These are phyloP conservation scores for Zarea fungicola DNA, from an alignment of 2,329 filamentous ascomycete species.

Conservation along the genomic window DNA sequence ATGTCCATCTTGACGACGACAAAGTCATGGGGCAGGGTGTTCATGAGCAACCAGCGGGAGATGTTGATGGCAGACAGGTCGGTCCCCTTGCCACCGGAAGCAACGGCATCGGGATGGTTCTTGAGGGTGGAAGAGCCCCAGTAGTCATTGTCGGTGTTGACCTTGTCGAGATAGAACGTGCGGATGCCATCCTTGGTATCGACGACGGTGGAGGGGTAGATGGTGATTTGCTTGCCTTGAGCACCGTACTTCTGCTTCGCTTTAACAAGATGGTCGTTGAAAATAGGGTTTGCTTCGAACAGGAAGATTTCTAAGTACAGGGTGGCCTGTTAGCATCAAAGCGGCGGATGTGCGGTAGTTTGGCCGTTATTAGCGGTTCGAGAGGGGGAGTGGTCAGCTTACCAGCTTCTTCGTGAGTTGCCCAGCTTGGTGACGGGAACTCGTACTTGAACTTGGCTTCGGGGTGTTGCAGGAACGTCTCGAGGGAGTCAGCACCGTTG, in stretches of 20 bases:
- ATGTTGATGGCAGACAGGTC: conserved; percentile 14
- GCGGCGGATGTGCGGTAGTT: too few relatives aligned
- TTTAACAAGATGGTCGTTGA: conserved; percentile 10
- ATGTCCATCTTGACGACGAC: conserved; percentile 19
- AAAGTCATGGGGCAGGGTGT: conserved; percentile 16
- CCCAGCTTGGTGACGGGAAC: conserved; percentile 4
- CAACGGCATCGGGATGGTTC: conserved; percentile 13
- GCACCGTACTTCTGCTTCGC: conserved; percentile 8
- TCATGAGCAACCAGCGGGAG: conserved; percentile 16
- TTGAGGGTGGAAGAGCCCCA: conserved; percentile 15
- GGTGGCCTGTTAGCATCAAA: not conserved
- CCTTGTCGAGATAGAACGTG: conserved; percentile 15
- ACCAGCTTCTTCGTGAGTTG: conserved; percentile 9
- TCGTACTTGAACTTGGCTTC: conserved; percentile 11
- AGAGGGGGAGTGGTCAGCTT: not conserved
- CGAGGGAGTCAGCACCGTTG: conserved; percentile 11
- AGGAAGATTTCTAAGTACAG: conserved; percentile 13
- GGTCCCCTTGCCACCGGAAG: conserved; percentile 13
- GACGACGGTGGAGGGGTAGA: conserved; percentile 15
- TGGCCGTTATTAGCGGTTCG: too few relatives aligned
- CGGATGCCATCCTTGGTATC: conserved; percentile 13
- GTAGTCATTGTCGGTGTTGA: conserved; percentile 12
- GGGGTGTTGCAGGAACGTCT: conserved; percentile 7
- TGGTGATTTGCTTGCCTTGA: conserved; percentile 4
- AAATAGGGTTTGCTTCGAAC: conserved; percentile 15